Evolutionary conservation across 306 rosid genomes (phyloP).

Genomic region (Lagenaria siceraria): DNA sequence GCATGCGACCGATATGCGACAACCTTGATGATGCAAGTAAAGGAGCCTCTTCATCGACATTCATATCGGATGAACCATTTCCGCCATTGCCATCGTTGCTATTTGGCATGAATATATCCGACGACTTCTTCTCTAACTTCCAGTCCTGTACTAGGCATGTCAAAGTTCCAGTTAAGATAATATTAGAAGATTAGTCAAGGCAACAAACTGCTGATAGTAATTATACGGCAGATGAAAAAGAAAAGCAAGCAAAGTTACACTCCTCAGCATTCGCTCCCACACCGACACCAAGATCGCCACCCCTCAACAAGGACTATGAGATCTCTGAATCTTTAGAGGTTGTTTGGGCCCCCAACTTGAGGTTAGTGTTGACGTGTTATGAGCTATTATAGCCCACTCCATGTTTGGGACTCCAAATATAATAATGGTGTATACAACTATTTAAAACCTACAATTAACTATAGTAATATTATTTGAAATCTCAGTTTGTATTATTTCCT

Average conservation of each 20-base stretch:
- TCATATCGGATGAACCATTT: conserved; percentile 19
- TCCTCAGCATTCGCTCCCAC: background rate
- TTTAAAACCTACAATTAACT: too few species aligned
- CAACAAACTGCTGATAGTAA: background rate
- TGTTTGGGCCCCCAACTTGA: too few species aligned
- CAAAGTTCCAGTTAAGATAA: background rate
- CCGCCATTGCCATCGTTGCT: conserved; percentile 18
- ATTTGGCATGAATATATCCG: conserved; percentile 42
- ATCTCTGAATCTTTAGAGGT: background rate
- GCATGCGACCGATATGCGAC: conserved; percentile 62
- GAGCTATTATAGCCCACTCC: too few species aligned
- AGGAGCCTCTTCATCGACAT: conserved; percentile 59
- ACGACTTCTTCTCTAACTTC: conserved; percentile 79
- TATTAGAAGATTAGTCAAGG: background rate
- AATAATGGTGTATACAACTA: too few species aligned
- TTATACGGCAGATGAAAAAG: background rate
- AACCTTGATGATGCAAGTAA: conserved; percentile 63
- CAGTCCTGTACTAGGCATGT: conserved; percentile 52
- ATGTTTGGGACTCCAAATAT: too few species aligned
- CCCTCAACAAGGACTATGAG: background rate
- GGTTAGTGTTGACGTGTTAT: too few species aligned
- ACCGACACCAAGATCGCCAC: background rate
- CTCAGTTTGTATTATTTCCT: too few species aligned
- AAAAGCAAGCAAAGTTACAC: background rate
- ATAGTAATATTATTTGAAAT: too few species aligned